Conservation (phyloP, 768 basidiomycete genomes). For the Rhodosporidiobolus sp. region DNA sequence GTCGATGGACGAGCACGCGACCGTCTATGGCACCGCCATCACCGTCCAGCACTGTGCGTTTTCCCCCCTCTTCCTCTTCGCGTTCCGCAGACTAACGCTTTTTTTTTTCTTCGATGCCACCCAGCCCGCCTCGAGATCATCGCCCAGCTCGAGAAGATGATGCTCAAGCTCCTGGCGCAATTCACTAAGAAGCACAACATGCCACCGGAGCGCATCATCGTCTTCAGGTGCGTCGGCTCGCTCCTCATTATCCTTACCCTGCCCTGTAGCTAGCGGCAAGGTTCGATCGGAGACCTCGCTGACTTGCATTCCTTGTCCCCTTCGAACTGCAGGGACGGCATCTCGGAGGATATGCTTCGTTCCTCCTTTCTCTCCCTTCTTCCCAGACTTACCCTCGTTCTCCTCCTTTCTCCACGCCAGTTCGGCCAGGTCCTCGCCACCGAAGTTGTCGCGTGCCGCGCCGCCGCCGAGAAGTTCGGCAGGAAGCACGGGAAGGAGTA, state of each 20-base stretch:
- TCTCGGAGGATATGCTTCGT: constrained; percentile 12
- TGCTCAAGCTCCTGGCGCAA: constrained; percentile 4
- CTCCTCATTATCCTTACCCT: too few relatives aligned
- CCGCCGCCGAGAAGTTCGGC: constrained; percentile 3
- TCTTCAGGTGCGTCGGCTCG: constrained; percentile 16
- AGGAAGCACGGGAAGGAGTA: background rate
- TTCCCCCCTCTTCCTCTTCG: background rate
- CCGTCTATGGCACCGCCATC: constrained; percentile 31
- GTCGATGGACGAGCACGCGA: constrained; percentile 18
- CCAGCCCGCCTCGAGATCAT: constrained; percentile 21
- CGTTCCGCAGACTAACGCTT: background rate
- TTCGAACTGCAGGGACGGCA: constrained; percentile 14
- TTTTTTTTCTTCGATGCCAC: background rate
- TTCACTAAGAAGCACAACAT: background rate
- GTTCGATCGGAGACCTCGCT: too few relatives aligned
- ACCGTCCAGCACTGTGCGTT: constrained; percentile 21
- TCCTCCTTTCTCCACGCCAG: background rate
- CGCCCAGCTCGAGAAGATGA: constrained; percentile 14
- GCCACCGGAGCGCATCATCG: constrained; percentile 10
- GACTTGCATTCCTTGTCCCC: too few relatives aligned
- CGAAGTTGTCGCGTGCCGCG: constrained; percentile 7
- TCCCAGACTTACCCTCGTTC: background rate
- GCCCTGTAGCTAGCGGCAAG: too few relatives aligned
- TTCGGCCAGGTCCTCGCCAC: background rate
- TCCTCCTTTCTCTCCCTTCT: background rate